These are phyloP conservation scores for Centaurea solstitialis DNA, from an alignment of 129 eudicot species.

Conservation along the genomic window DNA sequence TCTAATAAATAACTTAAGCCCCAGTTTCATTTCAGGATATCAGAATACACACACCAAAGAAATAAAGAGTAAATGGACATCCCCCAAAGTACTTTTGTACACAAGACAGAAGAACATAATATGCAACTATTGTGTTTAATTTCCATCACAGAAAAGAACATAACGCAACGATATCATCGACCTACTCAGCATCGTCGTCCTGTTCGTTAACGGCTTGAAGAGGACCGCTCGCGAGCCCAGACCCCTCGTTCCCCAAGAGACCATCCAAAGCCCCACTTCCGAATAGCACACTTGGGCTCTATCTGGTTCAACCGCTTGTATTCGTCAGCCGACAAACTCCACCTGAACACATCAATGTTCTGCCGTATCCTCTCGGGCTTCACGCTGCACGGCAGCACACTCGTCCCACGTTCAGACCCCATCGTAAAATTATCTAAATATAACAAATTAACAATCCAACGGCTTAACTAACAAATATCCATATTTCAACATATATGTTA, in stretches of 20 bases:
- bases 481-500: background rate
- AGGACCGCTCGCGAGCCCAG: conserved; percentile 44
- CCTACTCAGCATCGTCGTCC: conserved; percentile 46
- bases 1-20: background rate
- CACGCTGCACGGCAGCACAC: conserved; percentile 56
- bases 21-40: background rate
- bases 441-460: background rate
- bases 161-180: background rate
- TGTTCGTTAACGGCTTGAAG: conserved; percentile 56
- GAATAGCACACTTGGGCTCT: conserved; percentile 56
- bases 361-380: conserved; percentile 45
- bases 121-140: background rate
- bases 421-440: conserved; percentile 47
- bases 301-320: conserved; percentile 46
- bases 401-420: conserved; percentile 65
- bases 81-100: background rate
- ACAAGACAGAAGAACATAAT: background rate
- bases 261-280: conserved; percentile 42
- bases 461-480: background rate
- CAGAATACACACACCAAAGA: background rate
- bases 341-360: conserved; percentile 46
- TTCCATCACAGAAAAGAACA: conserved; percentile 13
- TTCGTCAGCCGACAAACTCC: conserved; percentile 46
- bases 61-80: background rate
- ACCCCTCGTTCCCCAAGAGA: conserved; percentile 33